A percentile compares a stretch with the other conserved stretches of the same genome.
Conservation (phyloP, 768 basidiomycete genomes). For the Coprinopsis sp. region DNA sequence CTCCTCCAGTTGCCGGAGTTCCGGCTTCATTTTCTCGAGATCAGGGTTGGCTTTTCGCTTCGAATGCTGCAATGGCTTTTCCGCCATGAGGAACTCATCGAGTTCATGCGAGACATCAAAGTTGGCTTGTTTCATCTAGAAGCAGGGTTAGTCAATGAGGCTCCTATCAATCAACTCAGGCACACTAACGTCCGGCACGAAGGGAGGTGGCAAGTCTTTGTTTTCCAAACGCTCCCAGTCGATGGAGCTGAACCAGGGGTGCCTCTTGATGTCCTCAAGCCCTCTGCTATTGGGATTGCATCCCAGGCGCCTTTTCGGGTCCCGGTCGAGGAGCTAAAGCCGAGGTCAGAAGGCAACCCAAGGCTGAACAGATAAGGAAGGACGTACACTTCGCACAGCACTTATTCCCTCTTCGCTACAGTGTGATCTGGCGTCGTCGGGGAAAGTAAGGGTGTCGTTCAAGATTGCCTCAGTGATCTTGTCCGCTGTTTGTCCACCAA, state of each 20-base stretch:
- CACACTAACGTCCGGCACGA: constrained; percentile 83
- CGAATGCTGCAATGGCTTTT: constrained; percentile 93
- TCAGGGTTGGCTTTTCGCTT: constrained; percentile 88
- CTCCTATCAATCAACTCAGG: background rate
- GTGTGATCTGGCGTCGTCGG: constrained; percentile 56
- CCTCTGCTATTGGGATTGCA: constrained; percentile 68
- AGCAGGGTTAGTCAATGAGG: background rate
- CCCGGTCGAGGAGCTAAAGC: constrained; percentile 77
- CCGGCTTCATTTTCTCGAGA: constrained; percentile 84
- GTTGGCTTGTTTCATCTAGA: constrained; percentile 91
- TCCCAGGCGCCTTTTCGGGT: constrained; percentile 73
- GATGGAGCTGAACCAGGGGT: constrained; percentile 80
- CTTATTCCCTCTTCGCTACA: constrained; percentile 65
- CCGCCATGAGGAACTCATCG: constrained; percentile 94
- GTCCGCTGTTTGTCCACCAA: constrained; percentile 85
- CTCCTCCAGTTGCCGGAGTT: constrained; percentile 89
- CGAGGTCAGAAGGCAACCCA: constrained; percentile 15
- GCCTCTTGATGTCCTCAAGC: constrained; percentile 70
- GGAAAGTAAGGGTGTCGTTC: constrained; percentile 74
- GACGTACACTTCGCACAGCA: constrained; percentile 62
- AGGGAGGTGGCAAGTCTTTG: constrained; percentile 73
- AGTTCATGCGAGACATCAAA: constrained; percentile 97
- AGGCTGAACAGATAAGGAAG: background rate
- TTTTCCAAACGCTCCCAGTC: constrained; percentile 77
- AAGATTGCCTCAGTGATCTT: constrained; percentile 85